A percentile compares a stretch with the other conserved stretches of the same genome.
Evolutionary conservation across 2,329 filamentous ascomycete species (phyloP).

Genomic region (Colletotrichum sp.): DNA sequence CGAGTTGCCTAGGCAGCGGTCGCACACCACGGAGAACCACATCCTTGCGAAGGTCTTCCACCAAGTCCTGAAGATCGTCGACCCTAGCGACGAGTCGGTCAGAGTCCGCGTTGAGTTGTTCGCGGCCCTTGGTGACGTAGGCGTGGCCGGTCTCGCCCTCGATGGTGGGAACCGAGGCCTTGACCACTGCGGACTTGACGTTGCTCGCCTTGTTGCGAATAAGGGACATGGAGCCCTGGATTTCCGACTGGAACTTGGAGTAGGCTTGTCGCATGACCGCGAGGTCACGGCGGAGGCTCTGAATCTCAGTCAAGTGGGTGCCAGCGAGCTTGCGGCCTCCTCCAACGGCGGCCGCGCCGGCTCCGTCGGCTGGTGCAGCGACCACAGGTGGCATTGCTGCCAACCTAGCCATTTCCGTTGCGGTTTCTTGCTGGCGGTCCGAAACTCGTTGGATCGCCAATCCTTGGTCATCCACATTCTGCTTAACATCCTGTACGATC

Average conservation of each 20-base stretch:
- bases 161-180: conserved; percentile 72
- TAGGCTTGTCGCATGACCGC: conserved; percentile 94
- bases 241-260: conserved; percentile 86
- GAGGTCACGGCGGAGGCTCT: conserved; percentile 83
- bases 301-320: conserved; percentile 77
- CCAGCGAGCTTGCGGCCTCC: conserved; percentile 53
- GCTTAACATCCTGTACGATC: conserved; percentile 85
- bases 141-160: conserved; percentile 81
- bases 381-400: conserved; percentile 50
- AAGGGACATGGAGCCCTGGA: conserved; percentile 84
- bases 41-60: conserved; percentile 97
- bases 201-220: conserved; percentile 82
- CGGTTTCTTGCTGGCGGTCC: conserved; percentile 86
- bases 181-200: conserved; percentile 78
- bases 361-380: conserved; percentile 46
- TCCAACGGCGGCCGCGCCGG: conserved; percentile 32
- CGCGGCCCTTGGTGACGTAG: conserved; percentile 87
- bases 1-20: conserved; percentile 87
- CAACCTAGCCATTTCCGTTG: conserved; percentile 79
- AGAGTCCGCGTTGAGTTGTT: conserved; percentile 83
- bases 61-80: conserved; percentile 94
- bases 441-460: conserved; percentile 84
- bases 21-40: conserved; percentile 93
- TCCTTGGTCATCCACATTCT: conserved; percentile 83
- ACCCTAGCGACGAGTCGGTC: conserved; percentile 91